Evolutionary conservation across 129 eudicot genomes (phyloP), one percentile per base, ranked within the genome.

Genomic region (Helichrysum umbraculigerum): DNA sequence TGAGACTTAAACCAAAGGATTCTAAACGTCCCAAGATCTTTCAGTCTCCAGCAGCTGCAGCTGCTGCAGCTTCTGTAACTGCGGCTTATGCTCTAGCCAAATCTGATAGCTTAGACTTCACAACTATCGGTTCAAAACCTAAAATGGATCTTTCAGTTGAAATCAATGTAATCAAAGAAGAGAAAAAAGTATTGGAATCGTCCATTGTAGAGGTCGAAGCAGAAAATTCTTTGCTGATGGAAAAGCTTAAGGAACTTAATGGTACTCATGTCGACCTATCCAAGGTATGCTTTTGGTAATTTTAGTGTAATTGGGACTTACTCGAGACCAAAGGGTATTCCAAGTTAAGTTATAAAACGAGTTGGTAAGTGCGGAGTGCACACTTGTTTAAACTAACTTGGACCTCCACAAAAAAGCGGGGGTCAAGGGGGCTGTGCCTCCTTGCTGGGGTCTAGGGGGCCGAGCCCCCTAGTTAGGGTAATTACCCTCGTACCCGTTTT

Each of bases 31-130:
- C 94, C 47, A 91, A 95, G 86, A 86, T 95, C 30, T 85, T 87
- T 70, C 90, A 81, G 76, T 95, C 99, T 29, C 96, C 96, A 68
- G 99, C 97, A 50, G 99, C 99, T 37, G 99, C 96, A 21, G 97
- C 99, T 4, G 97, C 99, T 12, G 99, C 99, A 28, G 99, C 99
- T 79, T 94, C 99, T 57, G 99, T 94, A 58, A 82, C 91, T 74
- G 96, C 99, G 81, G 99, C 99, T 67, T 95, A 91, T 81, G 91
- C 96, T 28, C 75, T 87, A 28, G 81, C 86, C 74, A 88, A 88
- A 84, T 68, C 93, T 73, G 92, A 82, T 73, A 82, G 82, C 77
- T 70, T 72, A 64, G 87, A 78, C 50, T 71, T 86, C 34, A 7
- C 80, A 52, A 83, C 80, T 37, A 66, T 51, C 37, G 72, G 71